Percentiles rank a stretch among this genome's conserved stretches.
Conservation (phyloP, 2,329 filamentous ascomycete genomes). For the Pyrenophora tritici-repentis region DNA sequence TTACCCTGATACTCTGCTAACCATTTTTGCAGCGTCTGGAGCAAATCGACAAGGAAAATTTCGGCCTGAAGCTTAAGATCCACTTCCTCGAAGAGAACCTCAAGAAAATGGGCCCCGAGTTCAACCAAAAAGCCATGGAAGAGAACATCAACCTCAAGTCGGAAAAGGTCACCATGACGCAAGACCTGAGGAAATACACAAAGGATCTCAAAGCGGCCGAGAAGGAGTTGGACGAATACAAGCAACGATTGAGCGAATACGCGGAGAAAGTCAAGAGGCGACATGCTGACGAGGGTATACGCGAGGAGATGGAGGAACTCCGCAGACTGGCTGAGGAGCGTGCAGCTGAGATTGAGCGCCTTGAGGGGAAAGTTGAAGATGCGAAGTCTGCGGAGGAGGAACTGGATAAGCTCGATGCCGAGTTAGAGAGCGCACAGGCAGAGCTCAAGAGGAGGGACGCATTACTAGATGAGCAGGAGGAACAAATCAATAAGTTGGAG, state of each 20-base stretch:
- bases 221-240: constrained; percentile 82
- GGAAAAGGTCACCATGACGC: constrained; percentile 85
- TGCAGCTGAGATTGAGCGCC: constrained; percentile 40
- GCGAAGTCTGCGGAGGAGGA: constrained; percentile 40
- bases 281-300: constrained; percentile 72
- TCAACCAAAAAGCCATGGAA: constrained; percentile 84
- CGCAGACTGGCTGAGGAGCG: constrained; percentile 52
- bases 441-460: constrained; percentile 43
- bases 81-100: constrained; percentile 94
- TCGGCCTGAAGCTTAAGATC: constrained; percentile 94
- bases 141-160: constrained; percentile 98
- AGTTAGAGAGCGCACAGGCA: constrained; percentile 42
- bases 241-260: constrained; percentile 78
- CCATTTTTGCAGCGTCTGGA: constrained; percentile 69
- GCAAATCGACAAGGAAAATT: constrained; percentile 97
- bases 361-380: constrained; percentile 44
- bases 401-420: constrained; percentile 41
- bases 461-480: constrained; percentile 46
- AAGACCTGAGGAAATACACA: constrained; percentile 82
- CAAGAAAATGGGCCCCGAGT: constrained; percentile 83
- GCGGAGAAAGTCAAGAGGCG: constrained; percentile 80
- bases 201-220: constrained; percentile 84
- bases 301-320: constrained; percentile 61
- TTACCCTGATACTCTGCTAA: constrained; percentile 1
- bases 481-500: constrained; percentile 43